A percentile compares a stretch with the other conserved stretches of the same genome.
phyloP scores from a whole-genome alignment of 805 yeast genomes.

The Zygoascus biomembranicola region DNA sequence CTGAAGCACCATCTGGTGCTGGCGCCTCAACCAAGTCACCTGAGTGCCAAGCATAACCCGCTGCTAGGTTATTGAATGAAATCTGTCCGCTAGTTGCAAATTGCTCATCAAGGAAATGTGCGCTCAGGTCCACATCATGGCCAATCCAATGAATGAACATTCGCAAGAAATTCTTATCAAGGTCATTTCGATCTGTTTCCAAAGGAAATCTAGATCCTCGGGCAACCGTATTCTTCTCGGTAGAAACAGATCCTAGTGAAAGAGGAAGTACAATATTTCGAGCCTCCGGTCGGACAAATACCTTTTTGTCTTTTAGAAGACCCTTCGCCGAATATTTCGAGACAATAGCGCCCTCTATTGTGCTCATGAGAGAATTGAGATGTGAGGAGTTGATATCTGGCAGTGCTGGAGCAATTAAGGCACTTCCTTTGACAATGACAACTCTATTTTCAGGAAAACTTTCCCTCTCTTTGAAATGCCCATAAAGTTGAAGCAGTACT shows the following conservation, averaged over 20 bases:
- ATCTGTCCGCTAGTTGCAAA: background rate
- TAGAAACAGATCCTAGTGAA: background rate
- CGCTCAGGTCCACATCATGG: constrained; percentile 2
- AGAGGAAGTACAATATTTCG: background rate
- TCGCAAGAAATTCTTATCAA: constrained; percentile 2
- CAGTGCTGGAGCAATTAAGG: background rate
- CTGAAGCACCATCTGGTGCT: constrained; percentile 5
- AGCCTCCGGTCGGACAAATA: background rate
- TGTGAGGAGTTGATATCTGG: background rate
- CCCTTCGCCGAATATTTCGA: background rate
- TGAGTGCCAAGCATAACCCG: constrained; percentile 1
- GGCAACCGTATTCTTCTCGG: constrained; percentile 2
- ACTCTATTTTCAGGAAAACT: background rate
- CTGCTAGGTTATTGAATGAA: background rate
- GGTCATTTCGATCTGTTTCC: background rate
- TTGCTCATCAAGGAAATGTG: constrained; percentile 2
- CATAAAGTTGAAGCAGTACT: constrained; percentile 4
- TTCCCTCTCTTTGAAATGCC: constrained; percentile 5
- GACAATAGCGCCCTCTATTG: no score
- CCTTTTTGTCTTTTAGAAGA: background rate
- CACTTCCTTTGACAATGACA: background rate
- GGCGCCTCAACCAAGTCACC: constrained; percentile 6
- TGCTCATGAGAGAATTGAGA: background rate
- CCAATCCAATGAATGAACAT: constrained; percentile 8
- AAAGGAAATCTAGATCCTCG: constrained; percentile 7